A percentile compares a stretch with the other conserved stretches of the same genome.
These are phyloP conservation scores for Melocanna baccifera DNA, from an alignment of 176 grass and related monocot species.

Conservation along the genomic window DNA sequence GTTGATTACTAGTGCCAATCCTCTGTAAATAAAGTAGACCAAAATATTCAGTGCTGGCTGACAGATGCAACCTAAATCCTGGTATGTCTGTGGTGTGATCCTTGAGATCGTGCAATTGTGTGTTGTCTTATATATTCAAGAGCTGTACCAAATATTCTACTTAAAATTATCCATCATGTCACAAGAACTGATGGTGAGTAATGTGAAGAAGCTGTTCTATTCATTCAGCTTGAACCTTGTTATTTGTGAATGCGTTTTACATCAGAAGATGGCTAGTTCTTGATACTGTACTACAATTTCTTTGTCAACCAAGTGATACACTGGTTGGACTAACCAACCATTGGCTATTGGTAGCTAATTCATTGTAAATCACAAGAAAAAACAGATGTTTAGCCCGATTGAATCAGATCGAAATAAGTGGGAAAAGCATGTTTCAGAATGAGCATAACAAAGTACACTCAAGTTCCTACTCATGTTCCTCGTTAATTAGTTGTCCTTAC, in stretches of 20 bases:
- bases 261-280: neutral
- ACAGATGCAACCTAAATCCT: neutral
- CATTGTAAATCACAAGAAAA: neutral
- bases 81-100: conserved; percentile 23
- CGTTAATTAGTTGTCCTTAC: too few relatives aligned
- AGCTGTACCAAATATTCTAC: conserved; percentile 6
- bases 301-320: neutral
- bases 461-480: too few relatives aligned
- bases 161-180: conserved; percentile 14
- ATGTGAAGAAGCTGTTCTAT: neutral
- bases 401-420: neutral
- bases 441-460: neutral
- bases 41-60: neutral
- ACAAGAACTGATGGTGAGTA: conserved; percentile 26
- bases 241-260: too few relatives aligned
- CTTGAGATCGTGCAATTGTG: conserved; percentile 9
- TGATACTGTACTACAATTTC: neutral
- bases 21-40: neutral
- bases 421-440: conserved; percentile 4
- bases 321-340: neutral
- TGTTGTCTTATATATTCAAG: conserved; percentile 4
- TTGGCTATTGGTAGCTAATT: neutral
- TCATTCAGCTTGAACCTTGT: neutral
- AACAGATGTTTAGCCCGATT: neutral
- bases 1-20: neutral